Evolutionary conservation across 208 protist genomes (phyloP).

Genomic region (Vickermania spadyakhi): DNA sequence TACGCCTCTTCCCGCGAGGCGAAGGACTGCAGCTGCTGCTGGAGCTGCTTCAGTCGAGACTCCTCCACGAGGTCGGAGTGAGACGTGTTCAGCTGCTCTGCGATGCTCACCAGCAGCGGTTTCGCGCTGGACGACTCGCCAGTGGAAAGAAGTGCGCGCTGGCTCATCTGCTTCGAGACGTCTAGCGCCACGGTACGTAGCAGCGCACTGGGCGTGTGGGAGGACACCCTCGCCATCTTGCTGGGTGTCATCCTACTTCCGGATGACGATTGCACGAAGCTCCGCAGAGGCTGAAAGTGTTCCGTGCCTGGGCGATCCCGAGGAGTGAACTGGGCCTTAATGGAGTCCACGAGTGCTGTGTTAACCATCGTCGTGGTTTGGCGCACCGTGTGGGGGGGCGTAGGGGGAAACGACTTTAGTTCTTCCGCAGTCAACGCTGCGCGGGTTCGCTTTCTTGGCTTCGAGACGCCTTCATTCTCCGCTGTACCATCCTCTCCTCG

Average conservation of each 20-base stretch:
- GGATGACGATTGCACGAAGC: not conserved
- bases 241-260: not conserved
- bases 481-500: not conserved
- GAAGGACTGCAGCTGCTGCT: slow-evolving; percentile 34
- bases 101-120: slow-evolving; percentile 20
- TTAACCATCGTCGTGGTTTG: too few relatives aligned
- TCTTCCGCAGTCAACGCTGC: not conserved
- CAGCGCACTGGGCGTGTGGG: not conserved
- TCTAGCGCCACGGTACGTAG: not conserved
- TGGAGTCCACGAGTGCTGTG: not conserved
- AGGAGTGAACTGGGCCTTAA: not conserved
- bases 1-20: slow-evolving; percentile 50
- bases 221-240: not conserved
- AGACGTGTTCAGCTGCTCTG: slow-evolving; percentile 26
- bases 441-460: not conserved
- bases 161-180: not conserved
- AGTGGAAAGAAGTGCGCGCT: not conserved
- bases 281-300: not conserved
- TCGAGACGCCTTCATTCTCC: too few relatives aligned
- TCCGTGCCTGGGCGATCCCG: not conserved
- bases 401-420: not conserved
- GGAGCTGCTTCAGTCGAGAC: slow-evolving; percentile 23
- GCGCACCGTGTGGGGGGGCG: too few relatives aligned
- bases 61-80: slow-evolving; percentile 39
- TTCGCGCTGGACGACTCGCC: not conserved